Base-by-base conservation (phyloP, 2,329 filamentous ascomycete species). In the Neoascochyta sp. region DNA sequence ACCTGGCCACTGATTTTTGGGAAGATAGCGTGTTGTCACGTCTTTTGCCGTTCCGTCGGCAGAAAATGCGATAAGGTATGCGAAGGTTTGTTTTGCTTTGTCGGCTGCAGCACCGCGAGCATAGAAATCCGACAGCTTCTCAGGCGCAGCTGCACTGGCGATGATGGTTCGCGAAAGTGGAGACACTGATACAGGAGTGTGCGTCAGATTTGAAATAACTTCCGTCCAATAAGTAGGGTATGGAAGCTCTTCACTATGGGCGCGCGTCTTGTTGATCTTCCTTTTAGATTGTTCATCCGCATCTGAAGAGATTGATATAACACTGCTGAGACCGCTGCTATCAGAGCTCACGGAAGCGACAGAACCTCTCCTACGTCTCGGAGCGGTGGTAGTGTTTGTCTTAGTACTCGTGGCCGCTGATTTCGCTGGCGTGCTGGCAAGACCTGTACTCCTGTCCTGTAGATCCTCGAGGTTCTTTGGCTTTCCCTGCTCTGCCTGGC, bases 221-320 rank as follows among this genome's bases (percentile, higher is more conserved):
- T 98, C 92, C 0, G 84, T 83, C 92, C 92, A 98, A 60, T 96
- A 96, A 28, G 85, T 83, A 1, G 92, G 89, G 44, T 82, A 92
- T 3, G 81, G 77, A 16, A 95, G 70, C 45, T 94, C 88, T 12
- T 74, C 71, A 47, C 94, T 87, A 48, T 81, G 85, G 31, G 55
- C 52, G 32, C 73, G 70, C 36, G 70, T 72, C 15, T 54, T 51
- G 27, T 52, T 57, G 5, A 47, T 50, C 21, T 60, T 63, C 44
- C 65, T 73, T 28, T 60, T 63, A 4, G 17, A 68, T 64, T 9
- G 76, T 1, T 80, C 65, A 0, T 76, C 77, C 10, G 72, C 66
- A 10, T 69, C 65, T 2, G 70, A 63, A 5, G 69, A 63, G 3
- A 68, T 63, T 4, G 65, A 66, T 2, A 65, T 63, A 11, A 57